Evolutionary conservation across 2,329 filamentous ascomycete genomes (phyloP), one percentile per base, ranked within the genome.

Genomic region (Pseudogymnoascus sp.): DNA sequence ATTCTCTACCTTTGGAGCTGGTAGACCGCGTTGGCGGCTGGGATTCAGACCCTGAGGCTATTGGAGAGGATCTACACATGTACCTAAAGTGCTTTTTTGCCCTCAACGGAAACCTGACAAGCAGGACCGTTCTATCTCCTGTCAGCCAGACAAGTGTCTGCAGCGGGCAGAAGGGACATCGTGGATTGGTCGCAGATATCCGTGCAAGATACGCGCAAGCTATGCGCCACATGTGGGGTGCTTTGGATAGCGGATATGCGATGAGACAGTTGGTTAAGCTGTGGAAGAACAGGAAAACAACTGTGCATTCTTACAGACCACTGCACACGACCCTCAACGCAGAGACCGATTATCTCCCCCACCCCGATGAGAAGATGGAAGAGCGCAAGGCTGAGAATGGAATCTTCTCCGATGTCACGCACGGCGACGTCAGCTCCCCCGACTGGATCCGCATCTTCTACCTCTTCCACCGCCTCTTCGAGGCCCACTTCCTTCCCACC

Each of bases 51-150:
- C 79, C 83, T 1, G 86, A 88, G 63, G 86, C 87, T 18, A 90
- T 90, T 66, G 87, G 87, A 43, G 87, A 90, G 73, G 87, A 90
- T 69, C 74, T 90, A 69, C 87, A 90, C 75, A 90, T 90, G 87
- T 88, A 88, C 70, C 78, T 90, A 64, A 90, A 90, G 77, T 89
- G 86, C 71, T 90, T 90, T 75, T 90, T 90, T 65, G 85, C 86
- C 1, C 79, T 89, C 16, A 87, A 87, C 64, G 87, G 87, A 2
- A 85, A 89, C 69, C 70, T 90, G 60, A 85, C 84, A 11, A 81
- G 82, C 54, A 79, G 81, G 57, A 83, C 86, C 3, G 79, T 90
- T 30, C 76, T 86, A 66, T 86, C 84, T 63, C 86, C 87, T 2
- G 86, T 88, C 62, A 89, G 86, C 73, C 87, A 89, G 71, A 88